Conservation (phyloP, 2,329 filamentous ascomycete genomes). For the Fusarium transvaalense region DNA sequence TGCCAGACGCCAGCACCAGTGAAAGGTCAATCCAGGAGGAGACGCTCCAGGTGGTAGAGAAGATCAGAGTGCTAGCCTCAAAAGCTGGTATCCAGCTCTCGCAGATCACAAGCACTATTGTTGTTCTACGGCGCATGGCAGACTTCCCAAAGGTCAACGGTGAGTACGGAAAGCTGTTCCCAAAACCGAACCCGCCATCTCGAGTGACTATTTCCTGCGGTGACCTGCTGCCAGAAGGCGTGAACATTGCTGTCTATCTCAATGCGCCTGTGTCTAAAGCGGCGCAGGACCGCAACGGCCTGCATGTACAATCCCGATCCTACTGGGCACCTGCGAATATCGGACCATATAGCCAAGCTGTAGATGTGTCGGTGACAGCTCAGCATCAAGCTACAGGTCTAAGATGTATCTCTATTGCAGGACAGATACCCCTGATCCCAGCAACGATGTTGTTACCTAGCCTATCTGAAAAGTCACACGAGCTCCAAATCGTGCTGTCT, state of each 20-base stretch:
- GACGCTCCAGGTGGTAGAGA: constrained; percentile 60
- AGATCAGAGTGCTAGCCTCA: constrained; percentile 58
- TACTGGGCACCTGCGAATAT: constrained; percentile 99
- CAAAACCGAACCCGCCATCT: constrained; percentile 83
- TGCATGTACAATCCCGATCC: constrained; percentile 92
- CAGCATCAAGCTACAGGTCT: constrained; percentile 38
- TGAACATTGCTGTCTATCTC: constrained; percentile 71
- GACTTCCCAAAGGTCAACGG: constrained; percentile 82
- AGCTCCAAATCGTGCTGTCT: constrained; percentile 75
- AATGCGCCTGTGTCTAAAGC: constrained; percentile 53
- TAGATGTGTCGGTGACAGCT: constrained; percentile 61
- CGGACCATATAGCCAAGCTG: constrained; percentile 94
- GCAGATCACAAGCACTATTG: constrained; percentile 67
- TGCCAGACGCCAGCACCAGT: constrained; percentile 44
- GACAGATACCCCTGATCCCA: constrained; percentile 91
- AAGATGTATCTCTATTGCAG: constrained; percentile 76
- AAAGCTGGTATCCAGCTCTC: constrained; percentile 48
- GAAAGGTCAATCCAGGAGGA: constrained; percentile 59
- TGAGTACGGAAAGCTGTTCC: constrained; percentile 81
- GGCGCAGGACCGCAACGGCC: constrained; percentile 63
- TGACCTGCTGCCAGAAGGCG: constrained; percentile 68
- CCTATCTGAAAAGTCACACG: constrained; percentile 56
- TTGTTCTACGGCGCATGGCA: constrained; percentile 83
- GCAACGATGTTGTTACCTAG: constrained; percentile 76
- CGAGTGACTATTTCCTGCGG: constrained; percentile 87